Percentiles rank a stretch among this genome's conserved stretches.
These are phyloP conservation scores for Aureobasidium vineae DNA, from an alignment of 2,329 filamentous ascomycete genomes.

Conservation along the genomic window DNA sequence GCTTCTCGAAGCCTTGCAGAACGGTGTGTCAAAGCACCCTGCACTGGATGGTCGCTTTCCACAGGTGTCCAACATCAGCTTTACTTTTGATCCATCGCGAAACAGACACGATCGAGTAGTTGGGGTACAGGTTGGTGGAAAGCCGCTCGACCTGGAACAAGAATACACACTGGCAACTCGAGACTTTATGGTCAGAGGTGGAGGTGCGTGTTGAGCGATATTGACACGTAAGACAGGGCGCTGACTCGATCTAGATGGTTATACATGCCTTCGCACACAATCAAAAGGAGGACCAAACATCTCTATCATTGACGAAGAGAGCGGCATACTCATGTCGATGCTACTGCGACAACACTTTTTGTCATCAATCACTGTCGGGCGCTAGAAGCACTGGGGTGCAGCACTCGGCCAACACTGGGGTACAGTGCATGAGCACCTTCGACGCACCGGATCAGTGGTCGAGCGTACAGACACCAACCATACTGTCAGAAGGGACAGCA, in stretches of 20 bases:
- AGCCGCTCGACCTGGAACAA: conserved; percentile 60
- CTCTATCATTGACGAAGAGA: conserved; percentile 80
- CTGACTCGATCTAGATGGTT: conserved; percentile 60
- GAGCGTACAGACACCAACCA: conserved; percentile 31
- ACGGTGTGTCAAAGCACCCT: conserved; percentile 75
- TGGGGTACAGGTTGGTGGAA: conserved; percentile 59
- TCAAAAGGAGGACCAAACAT: conserved; percentile 73
- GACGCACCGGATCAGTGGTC: conserved; percentile 47
- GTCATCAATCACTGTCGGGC: conserved; percentile 74
- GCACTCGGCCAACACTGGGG: conserved; percentile 65
- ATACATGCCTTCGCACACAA: conserved; percentile 69
- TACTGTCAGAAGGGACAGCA: conserved; percentile 27
- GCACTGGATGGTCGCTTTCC: conserved; percentile 80
- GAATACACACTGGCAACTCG: conserved; percentile 74
- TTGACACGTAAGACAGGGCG: neutral
- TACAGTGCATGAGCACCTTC: conserved; percentile 61
- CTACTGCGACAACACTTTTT: conserved; percentile 91
- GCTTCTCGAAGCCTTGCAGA: conserved; percentile 78
- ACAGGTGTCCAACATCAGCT: conserved; percentile 80
- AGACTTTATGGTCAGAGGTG: conserved; percentile 85
- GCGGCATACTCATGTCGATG: conserved; percentile 79
- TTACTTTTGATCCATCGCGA: conserved; percentile 66
- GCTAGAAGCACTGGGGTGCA: conserved; percentile 70
- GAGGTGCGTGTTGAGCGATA: conserved; percentile 40
- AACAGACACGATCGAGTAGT: conserved; percentile 63